Base-by-base conservation (phyloP, 2,329 filamentous ascomycete species). In the Monascus ruber region DNA sequence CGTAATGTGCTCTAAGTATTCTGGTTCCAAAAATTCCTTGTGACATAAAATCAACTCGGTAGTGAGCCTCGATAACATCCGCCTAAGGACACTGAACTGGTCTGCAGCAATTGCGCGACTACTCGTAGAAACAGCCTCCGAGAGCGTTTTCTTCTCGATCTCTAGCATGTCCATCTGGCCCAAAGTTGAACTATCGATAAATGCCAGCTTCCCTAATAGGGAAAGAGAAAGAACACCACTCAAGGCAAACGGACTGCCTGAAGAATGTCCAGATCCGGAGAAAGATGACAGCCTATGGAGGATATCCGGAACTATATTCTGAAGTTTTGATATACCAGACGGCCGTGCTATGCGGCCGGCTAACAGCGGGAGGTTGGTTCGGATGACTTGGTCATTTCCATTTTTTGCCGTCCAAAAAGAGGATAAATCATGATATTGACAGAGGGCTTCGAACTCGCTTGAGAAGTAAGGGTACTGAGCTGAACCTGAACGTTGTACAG, bases 131-230 rank as follows among this genome's bases (percentile, higher is more conserved):
- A 83, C 49, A 40, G 76, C 71, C 34, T 69, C 68, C 6, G 75
- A 76, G 42, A 84, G 63, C 3, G 73, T 64, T 6, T 77, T 76
- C 36, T 84, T 61, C 52, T 86, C 82, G 1, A 69, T 65, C 56
- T 83, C 78, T 0, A 86, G 65, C 11, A 81, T 67, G 34, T 73
- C 69, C 35, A 86, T 62, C 33, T 77, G 75, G 34, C 71, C 71
- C 31, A 86, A 62, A 34, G 66, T 73, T 0, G 79, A 74, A 24
- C 70, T 64, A 8, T 63, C 61, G 11, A 79, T 57, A 1, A 58
- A 62, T 37, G 71, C 64, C 35, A 82, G 59, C 47, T 72, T 78
- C 9, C 66, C 63, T 48, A 84, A 63, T 3, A 85, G 52, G 1
- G 71, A 70, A 24, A 66, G 51, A 5, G 73, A 70, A 11, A 78